Percentiles rank a stretch among this genome's conserved stretches.
These are phyloP conservation scores for Dimocarpus longan DNA, from an alignment of 345 rosid species.

Conservation along the genomic window DNA sequence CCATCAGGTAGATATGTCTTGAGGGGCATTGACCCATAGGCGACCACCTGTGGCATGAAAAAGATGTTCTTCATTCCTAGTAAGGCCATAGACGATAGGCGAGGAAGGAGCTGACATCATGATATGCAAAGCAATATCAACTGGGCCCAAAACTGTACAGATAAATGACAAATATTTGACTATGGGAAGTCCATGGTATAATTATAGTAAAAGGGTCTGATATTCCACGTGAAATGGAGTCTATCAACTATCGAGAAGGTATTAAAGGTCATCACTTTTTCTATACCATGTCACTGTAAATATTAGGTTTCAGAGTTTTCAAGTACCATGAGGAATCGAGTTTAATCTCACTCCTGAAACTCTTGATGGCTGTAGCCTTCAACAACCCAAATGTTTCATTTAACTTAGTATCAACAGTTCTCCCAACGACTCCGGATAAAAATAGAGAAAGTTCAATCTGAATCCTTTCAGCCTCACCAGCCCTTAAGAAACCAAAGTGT, in stretches of 20 bases:
- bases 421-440: not conserved
- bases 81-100: not conserved
- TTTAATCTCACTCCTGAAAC: not conserved
- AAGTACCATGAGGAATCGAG: not conserved
- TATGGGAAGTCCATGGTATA: not conserved
- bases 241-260: not conserved
- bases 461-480: not conserved
- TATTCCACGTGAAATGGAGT: not conserved
- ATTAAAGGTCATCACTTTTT: not conserved
- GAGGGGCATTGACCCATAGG: slow-evolving; percentile 68
- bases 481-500: not conserved
- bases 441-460: not conserved
- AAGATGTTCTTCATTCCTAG: not conserved
- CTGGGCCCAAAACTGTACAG: not conserved
- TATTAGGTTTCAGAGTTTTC: not conserved
- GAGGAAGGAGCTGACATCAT: not conserved
- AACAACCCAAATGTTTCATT: too few relatives aligned
- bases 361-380: not conserved
- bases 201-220: not conserved
- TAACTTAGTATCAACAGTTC: not conserved
- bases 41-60: slow-evolving; percentile 40
- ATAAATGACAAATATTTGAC: not conserved
- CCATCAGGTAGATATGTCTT: slow-evolving; percentile 73
- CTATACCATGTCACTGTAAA: not conserved
- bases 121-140: not conserved